These are phyloP conservation scores for Calendula officinalis DNA, from an alignment of 129 eudicot species.

Conservation along the genomic window DNA sequence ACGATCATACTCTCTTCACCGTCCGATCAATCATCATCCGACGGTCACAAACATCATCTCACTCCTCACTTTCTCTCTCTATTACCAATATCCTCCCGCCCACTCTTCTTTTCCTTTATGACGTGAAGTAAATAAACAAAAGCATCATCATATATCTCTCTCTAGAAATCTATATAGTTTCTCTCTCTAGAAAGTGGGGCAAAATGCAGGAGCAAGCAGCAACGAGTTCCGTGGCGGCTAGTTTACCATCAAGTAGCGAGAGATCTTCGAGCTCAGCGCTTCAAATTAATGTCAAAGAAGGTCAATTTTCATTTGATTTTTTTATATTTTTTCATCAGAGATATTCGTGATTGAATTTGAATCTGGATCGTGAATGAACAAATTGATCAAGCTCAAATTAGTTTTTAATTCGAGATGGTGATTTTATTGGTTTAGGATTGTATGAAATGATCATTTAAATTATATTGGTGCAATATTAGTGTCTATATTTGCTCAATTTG, in stretches of 20 bases:
- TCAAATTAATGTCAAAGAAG: constrained; percentile 82
- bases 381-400: background rate
- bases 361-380: background rate
- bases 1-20: constrained; percentile 32
- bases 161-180: no score
- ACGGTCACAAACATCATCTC: constrained; percentile 24
- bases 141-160: background rate
- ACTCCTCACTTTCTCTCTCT: constrained; percentile 19
- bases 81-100: constrained; percentile 53
- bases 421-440: background rate
- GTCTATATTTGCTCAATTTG: background rate
- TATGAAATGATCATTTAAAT: background rate
- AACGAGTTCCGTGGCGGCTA: constrained; percentile 76
- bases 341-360: background rate
- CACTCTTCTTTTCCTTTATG: constrained; percentile 24
- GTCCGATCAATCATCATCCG: constrained; percentile 41
- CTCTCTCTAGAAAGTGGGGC: constrained; percentile 12
- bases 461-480: background rate
- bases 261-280: constrained; percentile 96
- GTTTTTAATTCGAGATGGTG: background rate
- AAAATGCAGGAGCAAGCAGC: constrained; percentile 90
- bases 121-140: constrained; percentile 11
- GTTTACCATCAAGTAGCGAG: constrained; percentile 88
- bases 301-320: constrained; percentile 21
- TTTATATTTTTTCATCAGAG: background rate